Conservation (phyloP, 2,329 filamentous ascomycete genomes). For the Fusarium palustre region DNA sequence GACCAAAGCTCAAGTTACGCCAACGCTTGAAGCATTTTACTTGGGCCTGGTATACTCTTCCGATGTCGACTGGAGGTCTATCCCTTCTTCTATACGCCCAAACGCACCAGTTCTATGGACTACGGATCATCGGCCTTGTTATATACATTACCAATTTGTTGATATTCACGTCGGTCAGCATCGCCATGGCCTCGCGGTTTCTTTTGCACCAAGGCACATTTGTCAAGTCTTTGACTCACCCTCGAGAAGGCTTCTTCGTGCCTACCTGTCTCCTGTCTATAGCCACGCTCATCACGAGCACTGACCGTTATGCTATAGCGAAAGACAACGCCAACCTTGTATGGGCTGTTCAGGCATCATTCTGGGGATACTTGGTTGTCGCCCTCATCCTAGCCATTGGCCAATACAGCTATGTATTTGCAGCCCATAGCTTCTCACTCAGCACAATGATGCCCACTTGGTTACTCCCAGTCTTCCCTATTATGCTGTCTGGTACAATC, state of each 20-base stretch:
- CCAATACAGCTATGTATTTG: slow-evolving; percentile 76
- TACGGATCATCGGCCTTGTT: slow-evolving; percentile 71
- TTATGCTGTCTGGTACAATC: slow-evolving; percentile 79
- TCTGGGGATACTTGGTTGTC: slow-evolving; percentile 74
- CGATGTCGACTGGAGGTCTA: slow-evolving; percentile 80
- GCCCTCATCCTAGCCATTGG: slow-evolving; percentile 70
- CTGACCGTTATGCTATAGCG: slow-evolving; percentile 73
- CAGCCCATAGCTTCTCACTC: slow-evolving; percentile 66
- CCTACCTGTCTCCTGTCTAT: slow-evolving; percentile 76
- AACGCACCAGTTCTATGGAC: slow-evolving; percentile 72
- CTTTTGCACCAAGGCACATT: slow-evolving; percentile 67
- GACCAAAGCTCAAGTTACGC: slow-evolving; percentile 54
- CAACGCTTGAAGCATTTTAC: slow-evolving; percentile 69
- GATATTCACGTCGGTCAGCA: slow-evolving; percentile 68
- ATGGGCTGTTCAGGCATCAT: slow-evolving; percentile 69
- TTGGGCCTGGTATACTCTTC: slow-evolving; percentile 80
- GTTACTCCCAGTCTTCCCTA: slow-evolving; percentile 80
- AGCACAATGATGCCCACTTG: slow-evolving; percentile 78
- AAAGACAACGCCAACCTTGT: slow-evolving; percentile 65
- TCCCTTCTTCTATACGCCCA: slow-evolving; percentile 72
- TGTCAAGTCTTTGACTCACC: slow-evolving; percentile 67
- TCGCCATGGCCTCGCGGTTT: slow-evolving; percentile 70
- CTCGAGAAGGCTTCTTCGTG: slow-evolving; percentile 77
- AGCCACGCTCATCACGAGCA: slow-evolving; percentile 74
- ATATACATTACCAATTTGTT: slow-evolving; percentile 76